Conservation (phyloP, 2,329 filamentous ascomycete genomes). For the Cordyceps farinosa region DNA sequence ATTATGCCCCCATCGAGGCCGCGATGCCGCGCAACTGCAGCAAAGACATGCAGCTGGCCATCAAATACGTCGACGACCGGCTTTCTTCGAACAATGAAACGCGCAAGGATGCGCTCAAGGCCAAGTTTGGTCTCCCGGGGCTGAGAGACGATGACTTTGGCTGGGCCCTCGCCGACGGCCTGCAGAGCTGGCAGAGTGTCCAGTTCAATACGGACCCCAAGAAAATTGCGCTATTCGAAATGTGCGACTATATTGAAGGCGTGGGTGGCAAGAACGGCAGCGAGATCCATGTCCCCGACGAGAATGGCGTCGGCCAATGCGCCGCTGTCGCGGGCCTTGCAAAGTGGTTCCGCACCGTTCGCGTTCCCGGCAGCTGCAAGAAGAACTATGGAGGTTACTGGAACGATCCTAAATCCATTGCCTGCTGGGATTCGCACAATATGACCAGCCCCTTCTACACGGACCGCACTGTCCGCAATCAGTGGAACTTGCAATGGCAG, state of each 20-base stretch:
- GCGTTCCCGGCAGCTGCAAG: conserved; percentile 11
- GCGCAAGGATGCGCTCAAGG: conserved; percentile 25
- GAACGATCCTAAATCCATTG: background rate
- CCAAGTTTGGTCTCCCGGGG: conserved; percentile 40
- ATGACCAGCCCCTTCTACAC: conserved; percentile 5
- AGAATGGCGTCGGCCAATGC: conserved; percentile 11
- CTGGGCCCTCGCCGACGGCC: conserved; percentile 29
- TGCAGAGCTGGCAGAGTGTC: conserved; percentile 37
- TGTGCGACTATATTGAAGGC: conserved; percentile 33
- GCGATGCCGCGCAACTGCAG: conserved; percentile 58
- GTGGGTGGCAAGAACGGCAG: background rate
- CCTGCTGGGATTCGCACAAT: conserved; percentile 16
- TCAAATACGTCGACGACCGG: conserved; percentile 33
- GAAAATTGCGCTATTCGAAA: conserved; percentile 29
- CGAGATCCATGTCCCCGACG: background rate
- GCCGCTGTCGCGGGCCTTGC: conserved; percentile 4
- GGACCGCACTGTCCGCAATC: conserved; percentile 8
- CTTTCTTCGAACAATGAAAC: background rate
- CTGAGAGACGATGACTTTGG: conserved; percentile 50
- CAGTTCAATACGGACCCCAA: conserved; percentile 33
- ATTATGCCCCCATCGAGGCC: conserved; percentile 43
- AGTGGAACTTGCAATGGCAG: conserved; percentile 13
- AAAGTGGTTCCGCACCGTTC: conserved; percentile 12
- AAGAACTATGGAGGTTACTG: background rate
- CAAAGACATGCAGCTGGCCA: conserved; percentile 52